Conservation (phyloP, 306 rosid genomes). For the Glycine tomentella region DNA sequence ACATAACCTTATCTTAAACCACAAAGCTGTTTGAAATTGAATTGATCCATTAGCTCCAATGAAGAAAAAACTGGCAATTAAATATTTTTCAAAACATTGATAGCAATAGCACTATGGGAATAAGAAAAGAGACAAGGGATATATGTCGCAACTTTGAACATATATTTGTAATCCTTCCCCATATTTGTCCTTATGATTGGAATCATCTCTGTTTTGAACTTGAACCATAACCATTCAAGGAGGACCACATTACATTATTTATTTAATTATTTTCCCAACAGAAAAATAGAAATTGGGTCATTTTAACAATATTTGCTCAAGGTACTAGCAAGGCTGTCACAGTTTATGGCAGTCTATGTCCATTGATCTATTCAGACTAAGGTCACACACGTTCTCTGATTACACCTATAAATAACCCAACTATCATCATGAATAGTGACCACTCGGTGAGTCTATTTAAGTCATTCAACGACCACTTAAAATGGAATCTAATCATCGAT, state of each 20-base stretch:
- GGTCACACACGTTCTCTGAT: background rate
- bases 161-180: constrained; percentile 10
- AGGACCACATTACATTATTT: constrained; percentile 51
- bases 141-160: constrained; percentile 30
- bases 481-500: constrained; percentile 47
- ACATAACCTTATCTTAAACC: constrained; percentile 50
- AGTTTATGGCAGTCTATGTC: background rate
- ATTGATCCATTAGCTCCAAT: constrained; percentile 16
- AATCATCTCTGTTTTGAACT: constrained; percentile 32
- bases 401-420: background rate
- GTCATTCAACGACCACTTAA: constrained; percentile 24
- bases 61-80: constrained; percentile 8
- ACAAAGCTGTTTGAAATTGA: constrained; percentile 31
- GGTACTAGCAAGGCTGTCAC: background rate
- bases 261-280: background rate
- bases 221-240: constrained; percentile 39
- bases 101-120: constrained; percentile 1
- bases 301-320: constrained; percentile 15
- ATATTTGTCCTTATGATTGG: constrained; percentile 49
- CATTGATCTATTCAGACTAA: background rate
- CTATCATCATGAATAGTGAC: background rate
- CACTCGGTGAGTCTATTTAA: constrained; percentile 27
- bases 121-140: constrained; percentile 33
- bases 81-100: background rate
- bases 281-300: background rate